These are phyloP conservation scores for Psophocarpus tetragonolobus DNA, from an alignment of 306 rosid genomes.

Conservation along the genomic window DNA sequence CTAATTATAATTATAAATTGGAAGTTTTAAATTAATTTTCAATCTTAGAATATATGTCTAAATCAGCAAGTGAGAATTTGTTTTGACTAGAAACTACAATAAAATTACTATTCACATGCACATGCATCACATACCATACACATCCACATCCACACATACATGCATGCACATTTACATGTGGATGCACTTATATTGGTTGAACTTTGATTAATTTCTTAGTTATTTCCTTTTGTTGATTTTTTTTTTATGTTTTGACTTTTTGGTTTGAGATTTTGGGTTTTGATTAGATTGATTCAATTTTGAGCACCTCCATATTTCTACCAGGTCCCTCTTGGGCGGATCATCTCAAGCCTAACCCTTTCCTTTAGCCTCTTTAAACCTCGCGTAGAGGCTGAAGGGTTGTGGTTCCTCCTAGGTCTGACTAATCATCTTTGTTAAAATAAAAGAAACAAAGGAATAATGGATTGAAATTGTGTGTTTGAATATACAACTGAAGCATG, in stretches of 20 bases:
- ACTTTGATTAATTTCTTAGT: neutral
- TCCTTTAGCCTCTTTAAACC: too few species aligned
- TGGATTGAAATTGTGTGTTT: too few species aligned
- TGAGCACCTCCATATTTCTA: neutral
- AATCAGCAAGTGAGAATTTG: neutral
- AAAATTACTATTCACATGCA: neutral
- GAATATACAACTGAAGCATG: too few species aligned
- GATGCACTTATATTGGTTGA: neutral
- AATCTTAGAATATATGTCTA: neutral
- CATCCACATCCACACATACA: too few species aligned
- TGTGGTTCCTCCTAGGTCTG: too few species aligned
- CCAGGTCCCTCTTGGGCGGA: too few species aligned
- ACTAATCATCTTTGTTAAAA: too few species aligned
- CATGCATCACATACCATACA: too few species aligned
- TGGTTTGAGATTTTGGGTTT: neutral
- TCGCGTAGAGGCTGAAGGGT: too few species aligned
- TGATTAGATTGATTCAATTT: neutral
- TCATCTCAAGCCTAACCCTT: too few species aligned
- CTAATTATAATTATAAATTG: neutral
- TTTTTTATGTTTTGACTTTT: neutral
- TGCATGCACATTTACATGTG: neutral
- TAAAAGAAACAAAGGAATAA: too few species aligned
- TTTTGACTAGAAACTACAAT: neutral
- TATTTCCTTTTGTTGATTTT: neutral
- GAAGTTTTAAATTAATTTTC: too few species aligned